Percentiles rank a stretch among this genome's conserved stretches.
phyloP scores from a whole-genome alignment of 768 basidiomycete genomes.

The Dacryopinax spathularia region DNA sequence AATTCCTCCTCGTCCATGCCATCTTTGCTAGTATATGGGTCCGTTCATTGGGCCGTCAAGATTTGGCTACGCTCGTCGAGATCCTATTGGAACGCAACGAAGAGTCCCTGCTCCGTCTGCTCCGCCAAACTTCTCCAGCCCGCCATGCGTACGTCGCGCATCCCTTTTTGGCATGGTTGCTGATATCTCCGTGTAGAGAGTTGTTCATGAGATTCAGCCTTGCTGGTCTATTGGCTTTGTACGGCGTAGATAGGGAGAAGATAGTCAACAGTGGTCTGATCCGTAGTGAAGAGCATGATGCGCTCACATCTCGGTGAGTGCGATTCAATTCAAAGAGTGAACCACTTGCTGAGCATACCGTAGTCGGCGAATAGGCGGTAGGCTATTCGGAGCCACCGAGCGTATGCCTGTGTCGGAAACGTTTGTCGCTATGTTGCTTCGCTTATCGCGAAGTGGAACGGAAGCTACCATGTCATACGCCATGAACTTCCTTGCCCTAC shows the following conservation, averaged over 20 bases:
- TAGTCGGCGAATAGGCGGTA: not conserved
- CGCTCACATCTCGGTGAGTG: slow-evolving; percentile 45
- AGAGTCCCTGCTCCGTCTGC: not conserved
- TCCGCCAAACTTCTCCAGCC: too few species aligned
- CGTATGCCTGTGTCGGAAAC: not conserved
- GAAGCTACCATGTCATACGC: not conserved
- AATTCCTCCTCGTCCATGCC: slow-evolving; percentile 39
- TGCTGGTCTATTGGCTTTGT: slow-evolving; percentile 45
- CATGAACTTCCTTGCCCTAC: not conserved
- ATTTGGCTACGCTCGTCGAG: slow-evolving; percentile 22
- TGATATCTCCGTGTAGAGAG: slow-evolving; percentile 24
- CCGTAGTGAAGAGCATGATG: slow-evolving; percentile 32
- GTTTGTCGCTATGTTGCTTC: not conserved
- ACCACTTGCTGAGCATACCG: not conserved
- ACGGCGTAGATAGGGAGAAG: slow-evolving; percentile 45
- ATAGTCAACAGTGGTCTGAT: slow-evolving; percentile 37
- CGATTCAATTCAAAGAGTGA: not conserved
- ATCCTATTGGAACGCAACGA: not conserved
- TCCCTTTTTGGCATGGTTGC: too few species aligned
- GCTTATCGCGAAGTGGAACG: not conserved
- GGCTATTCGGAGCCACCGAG: not conserved
- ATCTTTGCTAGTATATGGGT: slow-evolving; percentile 48
- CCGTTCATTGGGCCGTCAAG: slow-evolving; percentile 42
- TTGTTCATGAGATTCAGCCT: slow-evolving; percentile 48
- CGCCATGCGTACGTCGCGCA: too few species aligned